These are phyloP conservation scores for Gossypium arboreum DNA, from an alignment of 345 rosid genomes.

Conservation along the genomic window DNA sequence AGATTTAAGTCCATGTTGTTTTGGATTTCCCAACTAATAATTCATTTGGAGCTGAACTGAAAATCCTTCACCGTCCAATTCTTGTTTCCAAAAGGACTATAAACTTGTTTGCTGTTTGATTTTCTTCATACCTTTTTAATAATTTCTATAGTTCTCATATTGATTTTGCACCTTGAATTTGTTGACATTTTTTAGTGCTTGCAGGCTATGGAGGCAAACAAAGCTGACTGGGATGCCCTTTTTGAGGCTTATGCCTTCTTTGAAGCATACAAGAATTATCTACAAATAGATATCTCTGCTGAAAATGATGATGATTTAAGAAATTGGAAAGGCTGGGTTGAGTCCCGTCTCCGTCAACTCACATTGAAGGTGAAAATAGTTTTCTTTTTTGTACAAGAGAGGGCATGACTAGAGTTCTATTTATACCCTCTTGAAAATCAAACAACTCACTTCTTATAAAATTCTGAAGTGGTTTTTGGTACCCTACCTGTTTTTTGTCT, in stretches of 20 bases:
- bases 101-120: not conserved
- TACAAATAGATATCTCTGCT: slow-evolving; percentile 77
- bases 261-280: slow-evolving; percentile 89
- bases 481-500: not conserved
- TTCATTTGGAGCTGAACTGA: not conserved
- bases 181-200: slow-evolving; percentile 25
- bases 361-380: slow-evolving; percentile 62
- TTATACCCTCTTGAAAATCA: not conserved
- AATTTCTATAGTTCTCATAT: not conserved
- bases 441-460: not conserved
- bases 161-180: slow-evolving; percentile 4
- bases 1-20: not conserved
- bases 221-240: slow-evolving; percentile 83
- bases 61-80: not conserved
- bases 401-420: not conserved
- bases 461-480: not conserved
- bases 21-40: slow-evolving; percentile 1
- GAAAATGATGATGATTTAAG: slow-evolving; percentile 82
- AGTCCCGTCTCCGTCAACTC: slow-evolving; percentile 94
- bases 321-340: slow-evolving; percentile 99
- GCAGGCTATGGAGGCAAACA: slow-evolving; percentile 81
- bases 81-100: not conserved
- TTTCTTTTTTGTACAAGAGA: not conserved
- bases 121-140: not conserved
- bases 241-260: slow-evolving; percentile 87